Evolutionary conservation across 768 basidiomycete species (phyloP), one percentile per base, ranked within the genome.

Genomic region (Neoboletus brunneissimus): DNA sequence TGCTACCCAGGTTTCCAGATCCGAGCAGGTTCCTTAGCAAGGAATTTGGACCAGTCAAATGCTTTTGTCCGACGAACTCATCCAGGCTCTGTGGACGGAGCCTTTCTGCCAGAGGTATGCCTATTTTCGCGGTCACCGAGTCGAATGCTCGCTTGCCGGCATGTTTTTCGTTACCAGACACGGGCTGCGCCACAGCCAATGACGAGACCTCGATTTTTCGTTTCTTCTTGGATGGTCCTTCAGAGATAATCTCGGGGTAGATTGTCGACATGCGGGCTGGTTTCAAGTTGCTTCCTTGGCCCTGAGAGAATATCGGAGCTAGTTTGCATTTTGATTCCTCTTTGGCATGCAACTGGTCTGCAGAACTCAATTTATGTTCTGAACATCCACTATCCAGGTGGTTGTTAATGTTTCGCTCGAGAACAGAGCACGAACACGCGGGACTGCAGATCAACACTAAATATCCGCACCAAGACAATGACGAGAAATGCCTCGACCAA

Each of bases 11-110:
- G 22, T 72, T 74, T n/a, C 81, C 79, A 29, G 66, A 69, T n/a
- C 77, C 74, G 15, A 88, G 69, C 48, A 82, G 66, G 37, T 74
- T 77, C 57, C 81, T 75, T 35, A 92, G 75, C 32, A 86, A 67
- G 6, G 83, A 83, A n/a, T 80, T 76, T 0, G 77, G 73, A 0
- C 80, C 82, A 4, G 81, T 81, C 25, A 91, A 62, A 67, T 89
- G 83, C 20, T 67, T 67, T 64, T 94, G 91, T 3, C 91, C 91
- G 29, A 92, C 74, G 57, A 89, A 88, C 3, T 89, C 84, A 2
- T 79, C 78, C 18, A 93, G 72, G 5, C 69, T 69, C 13, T 73
- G 77, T 2, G 91, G 91, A 10, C 91, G 79, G 42, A 92, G 77
- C 20, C 79, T 78, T 65, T 93, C 91, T 0, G 92, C 88, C 1